Evolutionary conservation across 1,284 basidiomycete species (phyloP), one percentile per base, ranked within the genome.

Genomic region (Paramarasmius palmivorus): DNA sequence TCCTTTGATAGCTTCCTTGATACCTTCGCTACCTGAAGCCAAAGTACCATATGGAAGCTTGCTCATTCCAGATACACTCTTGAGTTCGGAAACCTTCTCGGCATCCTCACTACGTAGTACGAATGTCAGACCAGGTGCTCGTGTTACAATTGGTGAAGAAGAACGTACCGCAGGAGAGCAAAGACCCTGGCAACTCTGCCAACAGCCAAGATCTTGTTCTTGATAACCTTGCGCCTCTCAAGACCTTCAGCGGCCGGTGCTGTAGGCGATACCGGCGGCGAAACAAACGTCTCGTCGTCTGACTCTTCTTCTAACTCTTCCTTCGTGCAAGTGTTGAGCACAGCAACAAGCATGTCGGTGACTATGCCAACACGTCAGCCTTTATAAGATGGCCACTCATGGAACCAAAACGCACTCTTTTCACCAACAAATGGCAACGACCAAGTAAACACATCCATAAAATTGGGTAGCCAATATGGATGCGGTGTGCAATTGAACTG

Each of bases 191-290:
- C 88, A 90, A 99, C 97, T 55, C 95, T 83, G 36, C 96, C 96
- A 20, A 99, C 95, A 49, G 95, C 97, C 68, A 98, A 82, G 62
- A 99, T 99, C 83, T 99, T 99, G 80, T 93, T 98, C 79, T 93
- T 97, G 80, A 95, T 93, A 59, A 90, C 79, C 64, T 88, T 86
- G 61, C 92, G 79, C 58, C 92, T 85, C 70, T 95, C 93, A 22
- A 75, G 70, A 0, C 76, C 67, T n/a, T 89, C 86, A 32, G 68
- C 65, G 40, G 68, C 51, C 17, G 67, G 66, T 8, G 69, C 60
- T 8, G 71, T 59, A 26, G 75, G 68, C 38, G 70, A 74, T n/a
- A 68, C 63, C 8, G 75, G 48, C 15, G 50, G 41, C 38, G 49
- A 50, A 22, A 46, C 19, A 12, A 46, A 19, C 37, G 60, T 62